Conservation (phyloP, 345 rosid genomes). For the Populus nigra region DNA sequence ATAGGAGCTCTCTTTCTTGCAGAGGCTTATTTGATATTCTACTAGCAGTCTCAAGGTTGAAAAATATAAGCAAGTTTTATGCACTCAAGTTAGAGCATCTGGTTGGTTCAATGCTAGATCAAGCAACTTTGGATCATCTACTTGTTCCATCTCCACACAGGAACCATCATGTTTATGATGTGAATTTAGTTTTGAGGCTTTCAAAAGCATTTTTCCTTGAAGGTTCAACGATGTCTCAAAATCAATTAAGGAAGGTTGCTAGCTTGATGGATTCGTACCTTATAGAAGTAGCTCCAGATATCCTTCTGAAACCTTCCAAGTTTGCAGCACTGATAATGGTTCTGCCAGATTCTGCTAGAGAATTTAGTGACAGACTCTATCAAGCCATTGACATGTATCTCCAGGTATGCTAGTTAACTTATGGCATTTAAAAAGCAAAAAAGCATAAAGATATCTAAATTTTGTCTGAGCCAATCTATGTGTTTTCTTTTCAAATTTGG, state of each 20-base stretch:
- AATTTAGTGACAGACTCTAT: slow-evolving; percentile 39
- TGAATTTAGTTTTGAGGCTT: slow-evolving; percentile 47
- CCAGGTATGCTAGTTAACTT: slow-evolving; percentile 31
- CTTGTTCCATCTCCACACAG: slow-evolving; percentile 31
- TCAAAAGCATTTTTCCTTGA: slow-evolving; percentile 29
- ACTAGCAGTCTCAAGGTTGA: slow-evolving; percentile 27
- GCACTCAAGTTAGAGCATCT: slow-evolving; percentile 36
- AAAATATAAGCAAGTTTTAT: slow-evolving; percentile 19
- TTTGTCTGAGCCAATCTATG: background rate
- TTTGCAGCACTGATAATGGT: slow-evolving; percentile 36
- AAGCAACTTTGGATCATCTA: slow-evolving; percentile 45
- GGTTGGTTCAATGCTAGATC: slow-evolving; percentile 48
- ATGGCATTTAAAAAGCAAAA: background rate
- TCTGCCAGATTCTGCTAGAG: slow-evolving; percentile 47
- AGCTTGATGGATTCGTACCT: slow-evolving; percentile 46
- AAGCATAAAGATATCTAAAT: background rate
- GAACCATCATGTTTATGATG: slow-evolving; percentile 39
- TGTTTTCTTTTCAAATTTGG: background rate
- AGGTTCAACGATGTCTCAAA: background rate
- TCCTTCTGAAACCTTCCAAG: slow-evolving; percentile 28
- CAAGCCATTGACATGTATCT: slow-evolving; percentile 50
- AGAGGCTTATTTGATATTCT: slow-evolving; percentile 39
- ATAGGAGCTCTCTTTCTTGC: slow-evolving; percentile 35
- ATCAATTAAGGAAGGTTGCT: slow-evolving; percentile 36
- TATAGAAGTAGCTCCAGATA: slow-evolving; percentile 52